Conservation (phyloP, 176 grass and related monocot species). For the Puccinellia tenuiflora region DNA sequence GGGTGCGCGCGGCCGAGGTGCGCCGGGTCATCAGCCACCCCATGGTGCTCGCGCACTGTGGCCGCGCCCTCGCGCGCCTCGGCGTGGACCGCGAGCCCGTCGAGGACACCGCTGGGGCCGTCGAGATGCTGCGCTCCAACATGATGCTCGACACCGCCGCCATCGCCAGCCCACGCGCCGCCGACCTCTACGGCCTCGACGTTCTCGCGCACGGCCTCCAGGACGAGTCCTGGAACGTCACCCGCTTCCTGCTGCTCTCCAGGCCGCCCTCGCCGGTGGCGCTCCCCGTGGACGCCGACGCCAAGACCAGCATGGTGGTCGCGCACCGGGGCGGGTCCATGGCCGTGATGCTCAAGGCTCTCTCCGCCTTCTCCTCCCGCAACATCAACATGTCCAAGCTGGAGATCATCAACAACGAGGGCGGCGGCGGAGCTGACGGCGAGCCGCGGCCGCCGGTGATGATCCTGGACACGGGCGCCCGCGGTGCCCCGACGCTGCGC, state of each 20-base stretch:
- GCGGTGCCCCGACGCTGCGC: constrained; percentile 50
- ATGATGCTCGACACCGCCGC: constrained; percentile 78
- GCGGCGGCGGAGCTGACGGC: background rate
- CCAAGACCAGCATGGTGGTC: constrained; percentile 88
- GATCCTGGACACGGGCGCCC: constrained; percentile 74
- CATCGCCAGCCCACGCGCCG: constrained; percentile 79
- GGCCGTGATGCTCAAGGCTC: constrained; percentile 81
- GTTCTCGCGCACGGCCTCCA: constrained; percentile 81
- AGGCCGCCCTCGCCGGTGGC: constrained; percentile 19
- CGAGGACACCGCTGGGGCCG: constrained; percentile 87
- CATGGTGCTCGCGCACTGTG: constrained; percentile 92
- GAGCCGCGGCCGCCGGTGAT: constrained; percentile 43
- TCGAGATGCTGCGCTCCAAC: constrained; percentile 78
- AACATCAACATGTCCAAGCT: constrained; percentile 80
- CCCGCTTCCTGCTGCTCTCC: constrained; percentile 77
- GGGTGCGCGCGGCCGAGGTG: constrained; percentile 61
- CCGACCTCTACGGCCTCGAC: constrained; percentile 71
- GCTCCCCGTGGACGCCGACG: constrained; percentile 1
- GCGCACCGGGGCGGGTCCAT: constrained; percentile 83
- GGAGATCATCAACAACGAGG: constrained; percentile 81
- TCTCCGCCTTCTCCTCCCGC: constrained; percentile 80
- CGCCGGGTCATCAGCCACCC: constrained; percentile 95
- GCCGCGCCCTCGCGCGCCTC: constrained; percentile 68
- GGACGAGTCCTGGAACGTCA: constrained; percentile 96
- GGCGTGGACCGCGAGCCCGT: constrained; percentile 67